These are phyloP conservation scores for Flaveria trinervia DNA, from an alignment of 129 eudicot genomes.

Conservation along the genomic window DNA sequence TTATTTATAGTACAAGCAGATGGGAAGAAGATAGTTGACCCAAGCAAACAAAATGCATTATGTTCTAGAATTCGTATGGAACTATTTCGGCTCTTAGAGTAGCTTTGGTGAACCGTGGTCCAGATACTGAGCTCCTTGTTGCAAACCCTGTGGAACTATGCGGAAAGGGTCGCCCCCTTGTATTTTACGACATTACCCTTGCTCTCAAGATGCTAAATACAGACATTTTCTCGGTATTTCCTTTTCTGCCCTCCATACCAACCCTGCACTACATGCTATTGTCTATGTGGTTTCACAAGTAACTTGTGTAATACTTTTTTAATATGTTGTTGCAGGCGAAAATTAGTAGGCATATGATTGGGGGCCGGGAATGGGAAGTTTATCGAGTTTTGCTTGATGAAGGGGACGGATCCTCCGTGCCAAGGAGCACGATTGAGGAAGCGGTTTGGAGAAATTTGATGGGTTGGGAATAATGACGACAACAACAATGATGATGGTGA, in stretches of 20 bases:
- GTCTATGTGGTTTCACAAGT: neutral
- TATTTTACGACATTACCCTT: slow-evolving; percentile 81
- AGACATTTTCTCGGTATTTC: slow-evolving; percentile 72
- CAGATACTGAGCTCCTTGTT: slow-evolving; percentile 86
- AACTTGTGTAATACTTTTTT: neutral
- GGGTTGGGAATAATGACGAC: slow-evolving; percentile 61
- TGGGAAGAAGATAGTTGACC: slow-evolving; percentile 78
- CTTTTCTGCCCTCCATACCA: slow-evolving; percentile 9
- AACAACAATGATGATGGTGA: slow-evolving; percentile 43
- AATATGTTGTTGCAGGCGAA: slow-evolving; percentile 57
- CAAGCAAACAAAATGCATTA: slow-evolving; percentile 57
- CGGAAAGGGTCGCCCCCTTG: slow-evolving; percentile 90
- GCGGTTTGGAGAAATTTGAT: slow-evolving; percentile 79
- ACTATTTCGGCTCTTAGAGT: slow-evolving; percentile 68
- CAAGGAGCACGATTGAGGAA: slow-evolving; percentile 65
- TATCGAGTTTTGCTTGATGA: slow-evolving; percentile 83
- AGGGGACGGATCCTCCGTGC: slow-evolving; percentile 52
- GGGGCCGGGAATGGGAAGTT: slow-evolving; percentile 90
- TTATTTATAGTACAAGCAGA: slow-evolving; percentile 75
- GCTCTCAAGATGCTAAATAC: slow-evolving; percentile 81
- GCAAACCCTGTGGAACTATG: slow-evolving; percentile 93
- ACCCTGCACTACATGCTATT: neutral
- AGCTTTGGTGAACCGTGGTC: slow-evolving; percentile 77
- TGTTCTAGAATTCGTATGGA: slow-evolving; percentile 69
- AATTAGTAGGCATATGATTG: slow-evolving; percentile 71